Evolutionary conservation across 208 protist species (phyloP).

Genomic region (Acanthamoeba sp.): DNA sequence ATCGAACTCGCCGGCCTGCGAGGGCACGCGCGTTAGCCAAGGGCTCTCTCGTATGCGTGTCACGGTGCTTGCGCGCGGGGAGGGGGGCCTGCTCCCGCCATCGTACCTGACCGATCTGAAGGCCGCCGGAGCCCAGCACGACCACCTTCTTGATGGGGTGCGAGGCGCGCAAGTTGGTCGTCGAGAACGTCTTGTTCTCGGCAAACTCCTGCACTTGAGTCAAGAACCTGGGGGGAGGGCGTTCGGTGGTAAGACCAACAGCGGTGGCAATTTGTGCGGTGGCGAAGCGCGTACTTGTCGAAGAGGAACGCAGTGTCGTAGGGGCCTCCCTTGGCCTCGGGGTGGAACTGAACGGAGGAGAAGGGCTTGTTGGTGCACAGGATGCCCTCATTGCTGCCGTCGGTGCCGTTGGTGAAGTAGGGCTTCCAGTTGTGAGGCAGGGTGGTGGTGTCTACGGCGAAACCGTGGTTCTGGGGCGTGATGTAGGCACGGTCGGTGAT

Average conservation of each 20-base stretch:
- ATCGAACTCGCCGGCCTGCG: conserved; percentile 98
- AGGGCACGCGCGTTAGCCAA: not conserved
- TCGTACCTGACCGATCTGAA: conserved; percentile 91
- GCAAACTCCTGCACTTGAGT: not conserved
- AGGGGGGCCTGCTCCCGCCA: not conserved
- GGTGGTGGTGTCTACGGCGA: conserved; percentile 95
- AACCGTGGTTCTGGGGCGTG: conserved; percentile 98
- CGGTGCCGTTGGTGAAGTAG: conserved; percentile 98
- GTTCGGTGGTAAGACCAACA: no score
- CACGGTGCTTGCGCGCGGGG: not conserved
- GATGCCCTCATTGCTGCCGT: conserved; percentile 97
- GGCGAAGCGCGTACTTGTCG: conserved; percentile 84
- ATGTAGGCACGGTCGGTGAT: conserved; percentile 90
- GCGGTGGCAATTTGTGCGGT: no score
- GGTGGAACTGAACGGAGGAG: conserved; percentile 98
- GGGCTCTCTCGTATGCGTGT: no score
- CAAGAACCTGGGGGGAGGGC: no score
- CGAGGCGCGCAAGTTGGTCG: not conserved
- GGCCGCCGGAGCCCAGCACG: conserved; percentile 85
- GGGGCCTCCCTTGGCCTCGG: conserved; percentile 96
- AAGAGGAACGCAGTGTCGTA: conserved; percentile 99
- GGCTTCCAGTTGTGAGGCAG: conserved; percentile 95
- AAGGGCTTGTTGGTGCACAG: conserved; percentile 96
- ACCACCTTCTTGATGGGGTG: conserved; percentile 82
- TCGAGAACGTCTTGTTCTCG: not conserved